These are phyloP conservation scores for Candolleomyces aberdarensis DNA, from an alignment of 768 basidiomycete genomes.

Conservation along the genomic window DNA sequence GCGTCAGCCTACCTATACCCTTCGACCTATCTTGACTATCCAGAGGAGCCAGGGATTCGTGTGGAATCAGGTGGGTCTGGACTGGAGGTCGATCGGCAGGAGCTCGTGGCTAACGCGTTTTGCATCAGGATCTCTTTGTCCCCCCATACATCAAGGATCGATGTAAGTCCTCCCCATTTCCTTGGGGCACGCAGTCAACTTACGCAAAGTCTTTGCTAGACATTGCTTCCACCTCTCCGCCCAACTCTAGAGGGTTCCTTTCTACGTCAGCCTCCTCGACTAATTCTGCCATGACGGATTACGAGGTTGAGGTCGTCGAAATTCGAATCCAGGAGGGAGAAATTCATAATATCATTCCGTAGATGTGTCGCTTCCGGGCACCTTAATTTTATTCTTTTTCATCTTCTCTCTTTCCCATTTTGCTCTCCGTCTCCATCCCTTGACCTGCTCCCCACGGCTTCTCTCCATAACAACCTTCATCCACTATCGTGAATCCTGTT, in stretches of 20 bases:
- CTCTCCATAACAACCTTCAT: neutral
- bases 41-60: conserved; percentile 87
- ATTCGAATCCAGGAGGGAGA: conserved; percentile 82
- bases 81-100: neutral
- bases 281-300: conserved; percentile 65
- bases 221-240: conserved; percentile 80
- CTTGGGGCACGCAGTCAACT: conserved; percentile 13
- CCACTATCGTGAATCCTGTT: neutral
- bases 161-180: conserved; percentile 54
- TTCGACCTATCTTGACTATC: conserved; percentile 83
- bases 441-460: neutral
- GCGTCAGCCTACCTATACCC: conserved; percentile 54
- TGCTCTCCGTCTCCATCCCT: neutral
- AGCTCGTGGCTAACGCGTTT: conserved; percentile 7
- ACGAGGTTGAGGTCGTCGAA: conserved; percentile 85
- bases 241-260: conserved; percentile 62
- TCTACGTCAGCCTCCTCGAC: conserved; percentile 68
- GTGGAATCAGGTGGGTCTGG: conserved; percentile 77
- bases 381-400: neutral
- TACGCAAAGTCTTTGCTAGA: conserved; percentile 38
- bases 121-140: conserved; percentile 72
- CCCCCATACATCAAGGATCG: conserved; percentile 88
- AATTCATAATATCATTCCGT: conserved; percentile 72
- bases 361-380: conserved; percentile 14
- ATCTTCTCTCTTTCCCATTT: neutral